Base-by-base conservation (phyloP, 2,329 filamentous ascomycete species). In the Fragosphaeria purpurea region DNA sequence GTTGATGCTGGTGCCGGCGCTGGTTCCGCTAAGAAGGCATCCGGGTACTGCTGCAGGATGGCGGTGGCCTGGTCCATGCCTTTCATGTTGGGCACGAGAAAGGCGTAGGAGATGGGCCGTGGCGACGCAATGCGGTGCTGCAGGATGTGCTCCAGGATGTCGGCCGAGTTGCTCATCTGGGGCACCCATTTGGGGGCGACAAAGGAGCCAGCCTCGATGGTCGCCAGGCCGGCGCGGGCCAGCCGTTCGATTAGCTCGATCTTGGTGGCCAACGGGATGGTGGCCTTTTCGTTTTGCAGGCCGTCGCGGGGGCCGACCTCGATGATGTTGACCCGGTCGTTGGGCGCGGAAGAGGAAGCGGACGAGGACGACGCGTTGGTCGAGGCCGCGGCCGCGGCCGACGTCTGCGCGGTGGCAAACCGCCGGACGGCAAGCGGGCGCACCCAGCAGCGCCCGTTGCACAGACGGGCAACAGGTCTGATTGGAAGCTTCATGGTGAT, bases 241-340 rank as follows among this genome's bases (percentile, higher is more conserved):
- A 94, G 70, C 53, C 79, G 72, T 57, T 83, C 75, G 40, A 94
- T 85, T 48, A 94, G 67, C 57, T 89, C 80, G 50, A 91, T 77
- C 66, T 94, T 94, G 3, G 82, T 88, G 6, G 75, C 72, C 9
- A 87, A 70, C 0, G 86, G 72, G 56, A 94, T 84, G 33, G 73
- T 73, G 56, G 72, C 78, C 68, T 85, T 86, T 70, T 93, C 86
- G 62, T 93, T 94, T 64, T 95, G 88, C 48, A 94, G 69, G n/a
- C 88, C 88, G 70, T 94, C 88, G 57, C 88, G 76, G 37, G 88
- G 87, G 7, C 86, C 87, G 55, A 94, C 88, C 70, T 94, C 88
- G 55, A 93, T 83, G 40, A 94, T 82, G 46, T 55, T 56, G 44
- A 59, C 55, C 7, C 22, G 46, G 52, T 44, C 54, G 51, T 55